Base-by-base conservation (phyloP, 2,329 filamentous ascomycete species). In the Epichloe sibirici region DNA sequence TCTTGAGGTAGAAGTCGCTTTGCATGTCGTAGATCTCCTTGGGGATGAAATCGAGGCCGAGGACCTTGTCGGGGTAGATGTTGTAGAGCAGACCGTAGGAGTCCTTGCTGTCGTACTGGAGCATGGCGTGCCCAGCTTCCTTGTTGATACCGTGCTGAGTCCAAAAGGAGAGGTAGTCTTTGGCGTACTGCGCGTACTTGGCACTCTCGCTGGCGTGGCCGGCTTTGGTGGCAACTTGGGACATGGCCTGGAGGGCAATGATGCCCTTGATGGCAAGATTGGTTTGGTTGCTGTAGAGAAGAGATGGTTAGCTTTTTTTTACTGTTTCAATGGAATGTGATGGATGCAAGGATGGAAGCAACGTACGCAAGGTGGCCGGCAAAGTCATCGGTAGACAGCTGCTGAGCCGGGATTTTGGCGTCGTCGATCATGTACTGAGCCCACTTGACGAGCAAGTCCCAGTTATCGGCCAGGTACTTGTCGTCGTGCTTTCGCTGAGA, bases 211-310 rank as follows among this genome's bases (percentile, higher is more conserved):
- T 71, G 0, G 70, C 61, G 46, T 85, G 74, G 42, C 79, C 81
- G 11, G 82, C 77, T 3, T 84, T 66, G 25, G 76, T 71, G 1
- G 87, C 78, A 25, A 93, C 76, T 57, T 84, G 76, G 53, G 82
- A 80, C 83, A 93, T 90, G 51, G 88, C 88, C 62, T 85, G 82
- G 65, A 93, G 85, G 8, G 85, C 88, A 52, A 93, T 81, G 58
- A 91, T 90, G 44, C 88, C 88, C 68, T 93, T 93, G 55, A 93
- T 74, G 0, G 87, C 88, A 23, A 93, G 73, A 62, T 93, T 90
- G 2, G 86, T 90, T 65, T 91, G 87, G 57, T 90, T 82, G 4
- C 63, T 66, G 34, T 25, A 35, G 6, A 7, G 13, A 15, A 3
- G 31, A 7, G 2, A 21, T 12, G 9, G 2, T 7, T 5, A 43